Base-by-base conservation (phyloP, 2,329 filamentous ascomycete species). In the Fusarium agapanthi region DNA sequence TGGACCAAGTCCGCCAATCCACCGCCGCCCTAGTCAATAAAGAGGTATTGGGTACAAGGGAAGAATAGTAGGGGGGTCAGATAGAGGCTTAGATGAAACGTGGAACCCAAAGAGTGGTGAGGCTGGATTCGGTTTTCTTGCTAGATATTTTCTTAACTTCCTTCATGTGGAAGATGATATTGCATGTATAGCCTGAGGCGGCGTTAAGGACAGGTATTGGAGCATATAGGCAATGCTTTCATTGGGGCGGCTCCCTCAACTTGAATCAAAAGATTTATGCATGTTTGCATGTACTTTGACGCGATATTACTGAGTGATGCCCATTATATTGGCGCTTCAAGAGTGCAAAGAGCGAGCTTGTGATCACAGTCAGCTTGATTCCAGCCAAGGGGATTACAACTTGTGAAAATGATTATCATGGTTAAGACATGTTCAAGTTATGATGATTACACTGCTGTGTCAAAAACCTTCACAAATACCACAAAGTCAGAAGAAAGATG, bases 1-100 rank as follows among this genome's bases (percentile, higher is more conserved):
- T 77, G 71, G 73, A 71, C 69, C 60, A 71, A 68, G 59, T 69
- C 66, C 69, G 67, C 70, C 63, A 69, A 76, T 68, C 54, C 74
- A 67, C 59, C 76, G 68, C 69, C 73, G 69, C 72, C 77, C 67
- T 72, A 72, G 64, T 72, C 69, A 68, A 60, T 45, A 64, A 38
- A 56, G 51, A 76, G 57, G 26, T 59, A 56, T 60, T 38, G 67
- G 59, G 43, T 65, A 53, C 35, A 32, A 34, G 26, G 38, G n/a
- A 57, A 41, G 40, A 56, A 56, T 24, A 51, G 32, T 51, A 45
- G 28, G 26, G 26, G 26, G 47, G 37, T 37, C 48, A 44, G 40
- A 45, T 20, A 37, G 38, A 41, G 38, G 44, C 38, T 43, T 48
- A 54, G 63, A 62, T 35, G 57, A 37, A n/a, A 32, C 24, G 18